Base-by-base conservation (phyloP, 352 stramenopile species). In the Globisporangium spinosum region DNA sequence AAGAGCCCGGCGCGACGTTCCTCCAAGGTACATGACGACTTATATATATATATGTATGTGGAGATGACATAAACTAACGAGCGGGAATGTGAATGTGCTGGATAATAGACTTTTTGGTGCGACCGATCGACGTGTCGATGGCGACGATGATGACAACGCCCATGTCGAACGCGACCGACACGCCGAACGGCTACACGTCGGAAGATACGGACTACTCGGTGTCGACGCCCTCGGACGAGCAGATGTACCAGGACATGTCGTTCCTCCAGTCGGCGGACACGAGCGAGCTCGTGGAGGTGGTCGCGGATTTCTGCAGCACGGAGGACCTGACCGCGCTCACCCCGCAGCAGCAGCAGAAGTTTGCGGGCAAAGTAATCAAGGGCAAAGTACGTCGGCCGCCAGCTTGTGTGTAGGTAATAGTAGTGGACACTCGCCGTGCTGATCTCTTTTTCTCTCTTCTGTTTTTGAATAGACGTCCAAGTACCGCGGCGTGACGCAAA, bases 141-240 rank as follows among this genome's bases (percentile, higher is more conserved):
- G 34, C 54, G 17, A 43, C 54, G 17, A 86, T 83, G 45, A 68
- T 73, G 43, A 58, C 67, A 10, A 73, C 70, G 32, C 70, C 71
- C 35, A 64, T 59, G 38, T 70, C 60, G 17, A 72, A 59, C 54
- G 60, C 17, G 38, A 82, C 71, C 40, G 70, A 78, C 68, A 90
- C 85, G 32, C 85, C 83, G 12, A 92, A 87, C 66, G 85, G 85
- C 34, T 95, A 95, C 73, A 95, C 87, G 57, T 92, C 83, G 0
- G 87, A 95, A 68, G 87, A 95, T 67, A 91, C 83, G 34, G 87
- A 93, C 65, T 93, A 95, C 70, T 91, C 87, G 64, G 72, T 85
- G 13, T 62, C 77, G 47, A 90, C 83, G 29, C 77, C 82, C 1
- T 80, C 77, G 4, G 84, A 93, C 69, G 83, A 93, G 54, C 76